These are phyloP conservation scores for Trichoderma aggressivum DNA, from an alignment of 2,329 filamentous ascomycete genomes.

Conservation along the genomic window DNA sequence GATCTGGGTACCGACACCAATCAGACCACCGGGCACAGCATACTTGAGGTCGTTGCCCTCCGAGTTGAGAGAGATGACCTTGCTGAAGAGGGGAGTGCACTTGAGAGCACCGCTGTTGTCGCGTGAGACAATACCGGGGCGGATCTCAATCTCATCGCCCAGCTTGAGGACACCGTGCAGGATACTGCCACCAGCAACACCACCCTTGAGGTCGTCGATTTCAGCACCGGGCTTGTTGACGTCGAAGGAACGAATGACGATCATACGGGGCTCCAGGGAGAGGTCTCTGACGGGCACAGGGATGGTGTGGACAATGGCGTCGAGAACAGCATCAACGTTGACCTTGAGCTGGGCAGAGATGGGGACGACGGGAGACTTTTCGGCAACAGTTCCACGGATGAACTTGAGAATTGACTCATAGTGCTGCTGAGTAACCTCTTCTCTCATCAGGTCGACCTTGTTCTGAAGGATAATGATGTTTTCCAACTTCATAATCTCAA, in stretches of 20 bases:
- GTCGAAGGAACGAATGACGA: conserved; percentile 98
- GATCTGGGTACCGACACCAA: conserved; percentile 96
- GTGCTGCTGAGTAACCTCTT: conserved; percentile 89
- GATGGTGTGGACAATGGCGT: conserved; percentile 92
- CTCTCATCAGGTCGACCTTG: conserved; percentile 97
- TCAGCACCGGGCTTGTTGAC: conserved; percentile 99
- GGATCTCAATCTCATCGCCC: conserved; percentile 96
- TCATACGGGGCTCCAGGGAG: conserved; percentile 91
- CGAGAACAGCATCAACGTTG: conserved; percentile 98
- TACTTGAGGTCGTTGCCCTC: conserved; percentile 99
- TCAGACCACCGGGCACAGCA: conserved; percentile 93
- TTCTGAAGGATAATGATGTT: conserved; percentile 99
- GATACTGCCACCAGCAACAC: conserved; percentile 96
- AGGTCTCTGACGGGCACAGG: conserved; percentile 91
- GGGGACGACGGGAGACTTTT: conserved; percentile 91
- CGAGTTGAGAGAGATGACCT: conserved; percentile 91
- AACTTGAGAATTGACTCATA: conserved; percentile 98
- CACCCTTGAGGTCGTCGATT: conserved; percentile 97
- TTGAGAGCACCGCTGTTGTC: conserved; percentile 91
- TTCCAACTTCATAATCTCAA: conserved; percentile 99
- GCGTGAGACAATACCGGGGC: conserved; percentile 95
- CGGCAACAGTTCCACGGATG: conserved; percentile 94
- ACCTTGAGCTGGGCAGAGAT: conserved; percentile 98
- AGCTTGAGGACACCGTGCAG: conserved; percentile 95
- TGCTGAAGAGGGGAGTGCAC: conserved; percentile 95